These are phyloP conservation scores for Escallonia herrerae DNA, from an alignment of 129 eudicot species.

Conservation along the genomic window DNA sequence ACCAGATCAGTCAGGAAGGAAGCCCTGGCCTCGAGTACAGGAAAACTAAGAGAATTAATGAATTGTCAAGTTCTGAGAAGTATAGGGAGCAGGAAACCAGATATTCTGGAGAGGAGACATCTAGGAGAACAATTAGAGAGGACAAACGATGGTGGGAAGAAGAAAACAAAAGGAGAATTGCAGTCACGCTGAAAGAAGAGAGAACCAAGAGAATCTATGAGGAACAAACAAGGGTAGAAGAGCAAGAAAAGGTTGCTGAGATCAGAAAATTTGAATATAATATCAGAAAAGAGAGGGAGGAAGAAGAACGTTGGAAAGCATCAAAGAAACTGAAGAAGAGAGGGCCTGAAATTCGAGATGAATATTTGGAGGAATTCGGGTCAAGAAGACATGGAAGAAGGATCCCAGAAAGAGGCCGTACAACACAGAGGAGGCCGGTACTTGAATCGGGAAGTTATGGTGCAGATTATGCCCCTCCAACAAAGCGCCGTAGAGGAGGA, in stretches of 20 bases:
- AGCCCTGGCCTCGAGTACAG: conserved; percentile 50
- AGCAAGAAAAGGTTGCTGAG: conserved; percentile 54
- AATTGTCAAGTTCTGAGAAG: conserved; percentile 50
- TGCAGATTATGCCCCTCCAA: conserved; percentile 45
- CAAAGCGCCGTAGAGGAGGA: conserved; percentile 91
- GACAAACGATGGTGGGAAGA: conserved; percentile 46
- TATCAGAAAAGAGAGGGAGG: conserved; percentile 74
- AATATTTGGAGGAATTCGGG: conserved; percentile 51
- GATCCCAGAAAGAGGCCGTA: conserved; percentile 49
- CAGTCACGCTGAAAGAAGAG: conserved; percentile 45
- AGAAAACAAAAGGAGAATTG: conserved; percentile 41
- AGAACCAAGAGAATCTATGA: conserved; percentile 28
- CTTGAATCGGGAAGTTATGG: conserved; percentile 45
- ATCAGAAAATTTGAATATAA: conserved; percentile 59
- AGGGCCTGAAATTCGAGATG: conserved; percentile 35
- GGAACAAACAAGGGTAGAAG: conserved; percentile 47
- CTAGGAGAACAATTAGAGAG: conserved; percentile 26
- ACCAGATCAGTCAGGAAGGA: conserved; percentile 64
- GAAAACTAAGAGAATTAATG: conserved; percentile 69
- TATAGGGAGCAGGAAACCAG: conserved; percentile 26
- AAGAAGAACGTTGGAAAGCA: conserved; percentile 54
- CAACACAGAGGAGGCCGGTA: conserved; percentile 45
- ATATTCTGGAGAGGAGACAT: conserved; percentile 29
- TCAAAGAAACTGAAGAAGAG: conserved; percentile 72
- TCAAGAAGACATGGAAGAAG: conserved; percentile 57